These are phyloP conservation scores for Dissophora ornata DNA, from an alignment of 192 early-diverging fungal species.

Conservation along the genomic window DNA sequence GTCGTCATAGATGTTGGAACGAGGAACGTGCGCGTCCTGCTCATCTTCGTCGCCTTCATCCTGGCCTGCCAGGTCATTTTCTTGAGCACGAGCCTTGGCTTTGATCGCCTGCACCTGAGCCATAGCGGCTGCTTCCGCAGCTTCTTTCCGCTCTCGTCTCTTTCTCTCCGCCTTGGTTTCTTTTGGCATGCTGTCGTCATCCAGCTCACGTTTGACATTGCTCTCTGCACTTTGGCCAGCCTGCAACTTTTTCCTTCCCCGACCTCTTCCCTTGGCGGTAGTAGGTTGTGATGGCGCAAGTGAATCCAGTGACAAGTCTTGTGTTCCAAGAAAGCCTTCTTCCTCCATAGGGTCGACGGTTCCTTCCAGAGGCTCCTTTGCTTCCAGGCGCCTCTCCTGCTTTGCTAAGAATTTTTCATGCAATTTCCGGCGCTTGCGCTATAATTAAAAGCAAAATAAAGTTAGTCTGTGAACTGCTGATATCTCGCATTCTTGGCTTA, in stretches of 20 bases:
- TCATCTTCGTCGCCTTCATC: slow-evolving; percentile 30
- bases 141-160: slow-evolving; percentile 38
- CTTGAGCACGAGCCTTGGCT: slow-evolving; percentile 33
- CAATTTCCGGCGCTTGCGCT: slow-evolving; percentile 50
- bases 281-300: neutral
- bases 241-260: slow-evolving; percentile 42
- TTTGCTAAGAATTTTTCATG: slow-evolving; percentile 49
- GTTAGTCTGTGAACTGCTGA: neutral
- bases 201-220: slow-evolving; percentile 28
- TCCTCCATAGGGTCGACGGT: slow-evolving; percentile 8
- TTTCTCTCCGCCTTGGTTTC: slow-evolving; percentile 47
- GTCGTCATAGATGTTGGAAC: slow-evolving; percentile 27
- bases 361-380: neutral
- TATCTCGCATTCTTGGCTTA: neutral
- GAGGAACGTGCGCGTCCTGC: slow-evolving; percentile 34
- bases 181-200: slow-evolving; percentile 15
- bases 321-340: slow-evolving; percentile 42
- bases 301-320: neutral
- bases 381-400: slow-evolving; percentile 38
- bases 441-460: neutral
- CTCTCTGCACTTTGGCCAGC: slow-evolving; percentile 1
- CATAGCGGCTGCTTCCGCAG: slow-evolving; percentile 38
- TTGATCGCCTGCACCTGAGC: slow-evolving; percentile 48
- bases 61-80: slow-evolving; percentile 7
- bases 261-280: slow-evolving; percentile 11